phyloP scores from a whole-genome alignment of 1,284 basidiomycete genomes.

The Melampsora medusae region DNA sequence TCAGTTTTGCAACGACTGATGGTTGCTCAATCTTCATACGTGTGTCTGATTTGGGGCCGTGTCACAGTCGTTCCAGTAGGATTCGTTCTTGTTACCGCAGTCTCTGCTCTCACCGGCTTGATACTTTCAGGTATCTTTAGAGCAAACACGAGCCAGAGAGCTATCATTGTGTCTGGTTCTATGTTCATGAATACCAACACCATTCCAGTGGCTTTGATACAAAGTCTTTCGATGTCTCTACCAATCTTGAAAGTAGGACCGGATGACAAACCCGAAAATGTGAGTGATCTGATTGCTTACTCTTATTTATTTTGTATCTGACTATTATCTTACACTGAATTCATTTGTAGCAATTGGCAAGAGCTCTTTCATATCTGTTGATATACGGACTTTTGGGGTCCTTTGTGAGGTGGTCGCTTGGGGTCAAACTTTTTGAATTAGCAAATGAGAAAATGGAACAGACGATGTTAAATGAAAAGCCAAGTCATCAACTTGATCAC shows the following conservation, averaged over 20 bases:
- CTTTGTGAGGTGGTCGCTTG: slow-evolving; percentile 57
- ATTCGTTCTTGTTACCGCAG: slow-evolving; percentile 54
- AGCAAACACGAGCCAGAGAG: slow-evolving; percentile 53
- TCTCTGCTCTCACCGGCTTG: slow-evolving; percentile 53
- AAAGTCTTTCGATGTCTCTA: slow-evolving; percentile 55
- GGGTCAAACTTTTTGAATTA: slow-evolving; percentile 55
- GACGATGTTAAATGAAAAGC: neutral
- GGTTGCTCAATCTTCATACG: slow-evolving; percentile 2
- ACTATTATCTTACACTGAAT: neutral
- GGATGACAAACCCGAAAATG: slow-evolving; percentile 49
- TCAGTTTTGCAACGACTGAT: neutral
- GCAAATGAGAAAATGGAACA: slow-evolving; percentile 52
- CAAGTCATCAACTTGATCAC: neutral
- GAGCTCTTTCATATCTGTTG: slow-evolving; percentile 54
- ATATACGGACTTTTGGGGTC: slow-evolving; percentile 57
- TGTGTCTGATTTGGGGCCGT: neutral
- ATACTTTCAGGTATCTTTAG: slow-evolving; percentile 52
- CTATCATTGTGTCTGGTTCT: slow-evolving; percentile 54
- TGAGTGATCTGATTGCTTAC: neutral
- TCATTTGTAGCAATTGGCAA: slow-evolving; percentile 8
- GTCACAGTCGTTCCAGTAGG: slow-evolving; percentile 54
- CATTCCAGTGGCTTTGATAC: slow-evolving; percentile 57
- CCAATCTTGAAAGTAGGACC: slow-evolving; percentile 48
- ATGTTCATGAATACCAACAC: slow-evolving; percentile 50
- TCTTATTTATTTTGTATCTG: neutral